Evolutionary conservation across 2,329 filamentous ascomycete genomes (phyloP).

Genomic region (Neophaeococcomyces mojaviensis): DNA sequence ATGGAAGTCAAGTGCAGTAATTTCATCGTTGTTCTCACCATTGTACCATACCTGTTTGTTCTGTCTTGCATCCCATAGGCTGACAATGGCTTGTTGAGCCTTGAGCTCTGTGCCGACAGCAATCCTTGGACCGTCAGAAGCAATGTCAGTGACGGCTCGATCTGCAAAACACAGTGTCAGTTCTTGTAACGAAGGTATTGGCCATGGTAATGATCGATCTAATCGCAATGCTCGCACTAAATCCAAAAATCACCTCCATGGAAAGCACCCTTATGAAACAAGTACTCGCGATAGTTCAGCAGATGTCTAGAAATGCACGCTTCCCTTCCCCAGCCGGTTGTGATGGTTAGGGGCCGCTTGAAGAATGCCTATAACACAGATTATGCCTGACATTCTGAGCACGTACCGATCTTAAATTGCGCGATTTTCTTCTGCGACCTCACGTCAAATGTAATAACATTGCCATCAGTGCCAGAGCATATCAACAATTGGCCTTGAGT

Average conservation of each 20-base stretch:
- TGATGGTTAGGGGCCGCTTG: no score
- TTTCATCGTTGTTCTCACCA: conserved; percentile 49
- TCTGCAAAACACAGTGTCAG: conserved; percentile 9
- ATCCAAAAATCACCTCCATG: no score
- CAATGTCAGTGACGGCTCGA: conserved; percentile 18
- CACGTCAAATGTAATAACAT: conserved; percentile 20
- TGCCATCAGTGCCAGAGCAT: conserved; percentile 18
- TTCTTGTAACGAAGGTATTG: neutral
- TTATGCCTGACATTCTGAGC: neutral
- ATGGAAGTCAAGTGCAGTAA: conserved; percentile 52
- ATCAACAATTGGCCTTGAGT: conserved; percentile 11
- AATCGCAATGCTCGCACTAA: no score
- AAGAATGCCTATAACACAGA: neutral
- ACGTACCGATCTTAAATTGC: conserved; percentile 16
- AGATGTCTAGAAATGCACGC: no score
- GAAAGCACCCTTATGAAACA: no score
- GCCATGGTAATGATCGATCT: no score
- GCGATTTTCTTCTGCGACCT: conserved; percentile 11
- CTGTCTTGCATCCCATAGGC: conserved; percentile 30
- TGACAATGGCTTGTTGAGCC: conserved; percentile 14
- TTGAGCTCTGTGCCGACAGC: conserved; percentile 18
- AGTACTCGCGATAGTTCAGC: no score
- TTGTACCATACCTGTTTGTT: conserved; percentile 20
- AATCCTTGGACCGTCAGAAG: conserved; percentile 14
- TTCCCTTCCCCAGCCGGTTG: no score